Evolutionary conservation across 495 filamentous ascomycete species (phyloP).

Genomic region (Xylaria telfairii): DNA sequence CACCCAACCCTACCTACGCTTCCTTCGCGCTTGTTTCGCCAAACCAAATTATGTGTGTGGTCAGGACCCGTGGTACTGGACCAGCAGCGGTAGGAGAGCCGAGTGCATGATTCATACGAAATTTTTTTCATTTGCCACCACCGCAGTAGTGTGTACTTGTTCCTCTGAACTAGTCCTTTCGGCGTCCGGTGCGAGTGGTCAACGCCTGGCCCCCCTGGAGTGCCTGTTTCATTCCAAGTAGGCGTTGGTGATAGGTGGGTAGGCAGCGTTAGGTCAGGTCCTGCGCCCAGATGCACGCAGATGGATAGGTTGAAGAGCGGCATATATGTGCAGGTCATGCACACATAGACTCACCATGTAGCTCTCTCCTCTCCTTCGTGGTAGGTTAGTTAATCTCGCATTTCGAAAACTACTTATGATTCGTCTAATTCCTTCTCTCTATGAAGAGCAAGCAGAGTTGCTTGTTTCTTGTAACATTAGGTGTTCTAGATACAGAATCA

Average conservation of each 20-base stretch:
- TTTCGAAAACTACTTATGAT: neutral
- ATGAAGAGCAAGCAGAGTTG: neutral
- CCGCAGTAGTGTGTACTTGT: neutral
- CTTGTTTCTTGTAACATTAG: neutral
- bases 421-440: neutral
- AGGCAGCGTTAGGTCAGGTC: neutral
- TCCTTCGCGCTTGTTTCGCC: neutral
- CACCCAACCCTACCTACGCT: neutral
- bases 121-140: conserved; percentile 4
- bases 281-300: neutral
- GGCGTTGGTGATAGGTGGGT: neutral
- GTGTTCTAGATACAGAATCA: neutral
- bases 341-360: neutral
- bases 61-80: neutral
- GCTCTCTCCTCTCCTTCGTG: neutral
- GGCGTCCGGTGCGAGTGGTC: neutral
- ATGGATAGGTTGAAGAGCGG: neutral
- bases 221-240: neutral
- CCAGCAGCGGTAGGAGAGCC: neutral
- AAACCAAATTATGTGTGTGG: conserved; percentile 1
- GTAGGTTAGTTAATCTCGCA: neutral
- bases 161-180: neutral
- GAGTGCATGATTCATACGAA: neutral
- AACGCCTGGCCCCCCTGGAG: neutral
- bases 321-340: neutral